These are phyloP conservation scores for Syzygium aqueum DNA, from an alignment of 345 rosid genomes.

Conservation along the genomic window DNA sequence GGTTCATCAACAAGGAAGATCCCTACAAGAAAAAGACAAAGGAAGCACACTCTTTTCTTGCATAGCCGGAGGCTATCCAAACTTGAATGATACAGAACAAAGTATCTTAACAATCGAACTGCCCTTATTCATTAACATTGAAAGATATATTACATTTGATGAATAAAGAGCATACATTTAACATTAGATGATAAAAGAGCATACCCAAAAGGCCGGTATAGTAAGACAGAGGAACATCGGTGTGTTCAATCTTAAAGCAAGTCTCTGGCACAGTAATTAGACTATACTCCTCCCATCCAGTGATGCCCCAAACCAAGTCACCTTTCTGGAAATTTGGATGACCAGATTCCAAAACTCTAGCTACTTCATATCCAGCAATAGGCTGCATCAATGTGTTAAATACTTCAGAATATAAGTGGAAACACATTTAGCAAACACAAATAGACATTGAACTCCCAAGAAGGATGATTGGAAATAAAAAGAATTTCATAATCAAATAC, in stretches of 20 bases:
- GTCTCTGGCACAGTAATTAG: not conserved
- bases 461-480: not conserved
- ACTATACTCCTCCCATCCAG: slow-evolving; percentile 18
- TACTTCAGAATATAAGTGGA: not conserved
- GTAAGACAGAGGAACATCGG: slow-evolving; percentile 15
- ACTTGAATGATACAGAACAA: not conserved
- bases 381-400: slow-evolving; percentile 1
- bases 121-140: not conserved
- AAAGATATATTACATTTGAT: not conserved
- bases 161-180: not conserved
- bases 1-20: not conserved
- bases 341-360: slow-evolving; percentile 10
- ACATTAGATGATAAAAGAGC: not conserved
- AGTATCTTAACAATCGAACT: not conserved
- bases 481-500: not conserved
- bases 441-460: not conserved
- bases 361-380: slow-evolving; percentile 12
- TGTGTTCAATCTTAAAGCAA: slow-evolving; percentile 5
- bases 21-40: not conserved
- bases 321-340: slow-evolving; percentile 8
- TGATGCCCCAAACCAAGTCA: slow-evolving; percentile 13
- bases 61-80: not conserved
- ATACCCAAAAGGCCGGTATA: slow-evolving; percentile 12
- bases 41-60: not conserved
- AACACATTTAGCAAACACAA: not conserved